A percentile compares a stretch with the other conserved stretches of the same genome.
Evolutionary conservation across 2,329 filamentous ascomycete species (phyloP).

Genomic region (Microdochium bolleyi): DNA sequence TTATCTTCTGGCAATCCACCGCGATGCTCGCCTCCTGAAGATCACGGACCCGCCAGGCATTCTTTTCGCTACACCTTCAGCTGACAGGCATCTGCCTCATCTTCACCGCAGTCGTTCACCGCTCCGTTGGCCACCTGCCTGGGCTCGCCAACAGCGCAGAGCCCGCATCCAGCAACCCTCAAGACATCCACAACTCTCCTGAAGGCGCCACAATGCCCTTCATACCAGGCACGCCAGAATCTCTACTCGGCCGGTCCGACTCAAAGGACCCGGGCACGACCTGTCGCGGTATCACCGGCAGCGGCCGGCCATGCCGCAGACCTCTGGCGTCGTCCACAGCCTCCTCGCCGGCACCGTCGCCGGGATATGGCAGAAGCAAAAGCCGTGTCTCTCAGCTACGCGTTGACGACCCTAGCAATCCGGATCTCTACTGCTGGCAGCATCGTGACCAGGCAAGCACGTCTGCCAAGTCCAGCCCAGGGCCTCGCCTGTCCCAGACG

Average conservation of each 20-base stretch:
- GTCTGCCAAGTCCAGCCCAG: conserved; percentile 36
- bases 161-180: no score
- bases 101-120: neutral
- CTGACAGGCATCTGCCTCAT: neutral
- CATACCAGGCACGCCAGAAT: conserved; percentile 71
- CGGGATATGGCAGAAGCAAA: conserved; percentile 11
- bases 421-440: conserved; percentile 83
- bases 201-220: no score
- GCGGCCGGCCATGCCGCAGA: conserved; percentile 76
- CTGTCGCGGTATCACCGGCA: conserved; percentile 79
- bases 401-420: conserved; percentile 43
- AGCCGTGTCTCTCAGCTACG: conserved; percentile 22
- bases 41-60: neutral
- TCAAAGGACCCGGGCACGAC: conserved; percentile 78
- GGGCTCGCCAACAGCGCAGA: no score
- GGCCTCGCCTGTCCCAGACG: conserved; percentile 31
- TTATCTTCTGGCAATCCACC: neutral
- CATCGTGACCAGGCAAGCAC: conserved; percentile 76
- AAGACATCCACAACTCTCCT: no score
- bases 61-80: neutral
- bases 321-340: conserved; percentile 45
- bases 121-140: neutral
- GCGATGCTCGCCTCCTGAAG: neutral
- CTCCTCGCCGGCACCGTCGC: conserved; percentile 18
- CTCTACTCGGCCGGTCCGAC: conserved; percentile 68